Evolutionary conservation across 2,329 filamentous ascomycete genomes (phyloP), one percentile per base, ranked within the genome.

Genomic region (Zymoseptoria passerinii): DNA sequence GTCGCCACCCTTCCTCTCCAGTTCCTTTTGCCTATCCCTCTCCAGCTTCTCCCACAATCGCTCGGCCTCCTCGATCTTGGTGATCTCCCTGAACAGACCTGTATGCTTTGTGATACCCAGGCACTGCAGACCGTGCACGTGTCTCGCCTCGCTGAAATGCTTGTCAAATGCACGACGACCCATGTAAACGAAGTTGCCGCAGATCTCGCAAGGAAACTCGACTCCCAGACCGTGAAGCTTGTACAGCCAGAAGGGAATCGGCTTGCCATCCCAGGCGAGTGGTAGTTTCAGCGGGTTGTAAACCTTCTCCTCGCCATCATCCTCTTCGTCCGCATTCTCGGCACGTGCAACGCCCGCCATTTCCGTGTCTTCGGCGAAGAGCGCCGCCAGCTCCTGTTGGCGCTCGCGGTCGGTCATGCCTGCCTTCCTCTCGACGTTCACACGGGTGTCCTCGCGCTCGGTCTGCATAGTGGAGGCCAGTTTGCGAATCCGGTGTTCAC

Each of bases 151-250:
- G 66, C 92, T 95, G 77, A 99, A 99, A 73, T 99, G 94, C 79
- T 99, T 99, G 72, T 99, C 94, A 68, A 96, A 99, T 1, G 92
- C 92, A 53, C 94, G 84, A 23, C 94, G 83, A 16, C 94, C 94
- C 88, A 96, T 96, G 77, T 97, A 97, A n/a, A 96, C 91, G 70
- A 91, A 96, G 74, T 97, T 97, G 57, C 94, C 94, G 71, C 94
- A 99, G 58, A 99, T 90, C 72, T 99, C 92, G 78, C 94, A 99
- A 0, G 88, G 82, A 66, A 96, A 96, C 68, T 99, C 94, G 10
- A 96, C 91, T 8, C 94, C 94, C 27, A 99, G 78, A 1, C 94
- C 94, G 71, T 99, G 94, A 16, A 99, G 81, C 67, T 96, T 94
- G 80, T 97, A 99, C 16, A 99, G 82, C 94, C 94, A 99, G 78